Evolutionary conservation across 129 eudicot genomes (phyloP).

Genomic region (Centella asiatica): DNA sequence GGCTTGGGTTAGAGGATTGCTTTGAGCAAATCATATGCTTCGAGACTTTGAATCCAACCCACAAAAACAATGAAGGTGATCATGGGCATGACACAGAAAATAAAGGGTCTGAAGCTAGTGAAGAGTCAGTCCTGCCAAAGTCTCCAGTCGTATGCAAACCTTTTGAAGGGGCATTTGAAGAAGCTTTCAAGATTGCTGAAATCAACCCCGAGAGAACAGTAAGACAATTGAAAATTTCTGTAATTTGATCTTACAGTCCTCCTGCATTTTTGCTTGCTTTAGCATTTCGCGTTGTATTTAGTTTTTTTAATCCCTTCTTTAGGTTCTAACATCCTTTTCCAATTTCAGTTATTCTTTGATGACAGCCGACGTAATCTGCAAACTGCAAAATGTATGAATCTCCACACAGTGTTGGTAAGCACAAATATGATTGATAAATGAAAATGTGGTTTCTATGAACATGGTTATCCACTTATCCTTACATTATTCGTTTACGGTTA

Average conservation of each 20-base stretch:
- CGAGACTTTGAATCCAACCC: constrained; percentile 65
- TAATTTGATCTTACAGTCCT: not conserved
- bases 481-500: not conserved
- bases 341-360: constrained; percentile 76
- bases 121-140: constrained; percentile 29
- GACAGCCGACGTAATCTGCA: constrained; percentile 76
- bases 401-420: constrained; percentile 69
- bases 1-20: constrained; percentile 86
- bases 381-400: constrained; percentile 50
- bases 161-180: constrained; percentile 49
- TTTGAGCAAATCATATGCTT: constrained; percentile 66
- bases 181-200: constrained; percentile 56
- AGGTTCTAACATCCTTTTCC: not conserved
- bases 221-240: constrained; percentile 16
- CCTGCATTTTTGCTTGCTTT: not conserved
- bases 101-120: constrained; percentile 7
- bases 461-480: too few species aligned
- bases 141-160: constrained; percentile 77
- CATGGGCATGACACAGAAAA: not conserved
- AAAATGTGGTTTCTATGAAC: too few species aligned
- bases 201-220: constrained; percentile 72
- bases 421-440: too few species aligned
- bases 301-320: not conserved
- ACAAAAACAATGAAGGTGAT: constrained; percentile 15
- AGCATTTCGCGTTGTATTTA: not conserved